Conservation (phyloP, 495 filamentous ascomycete genomes). For the Podospora bellae-mahoneyi region DNA sequence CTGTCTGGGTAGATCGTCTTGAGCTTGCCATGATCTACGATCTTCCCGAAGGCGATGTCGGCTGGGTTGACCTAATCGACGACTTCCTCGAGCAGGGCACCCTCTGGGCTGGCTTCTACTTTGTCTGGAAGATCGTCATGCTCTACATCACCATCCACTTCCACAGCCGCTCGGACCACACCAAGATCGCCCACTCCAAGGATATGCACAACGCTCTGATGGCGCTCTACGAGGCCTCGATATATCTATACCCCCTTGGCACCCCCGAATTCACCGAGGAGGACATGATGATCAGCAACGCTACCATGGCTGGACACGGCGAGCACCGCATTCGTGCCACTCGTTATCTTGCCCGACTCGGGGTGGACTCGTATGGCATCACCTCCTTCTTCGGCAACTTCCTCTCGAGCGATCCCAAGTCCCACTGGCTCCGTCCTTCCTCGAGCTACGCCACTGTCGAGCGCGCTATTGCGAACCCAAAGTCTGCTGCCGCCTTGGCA, state of each 20-base stretch:
- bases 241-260: constrained; percentile 31
- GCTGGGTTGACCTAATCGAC: constrained; percentile 21
- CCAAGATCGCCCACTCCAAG: constrained; percentile 67
- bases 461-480: constrained; percentile 30
- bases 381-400: constrained; percentile 34
- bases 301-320: constrained; percentile 27
- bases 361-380: constrained; percentile 30
- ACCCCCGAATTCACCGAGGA: constrained; percentile 26
- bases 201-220: constrained; percentile 63
- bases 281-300: constrained; percentile 32
- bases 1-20: constrained; percentile 13
- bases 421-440: constrained; percentile 29
- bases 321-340: constrained; percentile 25
- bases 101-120: constrained; percentile 47
- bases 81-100: constrained; percentile 27
- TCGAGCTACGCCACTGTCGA: constrained; percentile 30
- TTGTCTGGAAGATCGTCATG: constrained; percentile 65
- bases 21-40: constrained; percentile 15
- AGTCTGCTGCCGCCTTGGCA: constrained; percentile 48
- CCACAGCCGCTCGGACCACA: constrained; percentile 67
- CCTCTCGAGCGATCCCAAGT: constrained; percentile 22
- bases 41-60: not conserved
- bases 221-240: constrained; percentile 70
- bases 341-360: constrained; percentile 27
- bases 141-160: constrained; percentile 82